Percentiles rank a stretch among this genome's conserved stretches.
phyloP scores from a whole-genome alignment of 2,329 filamentous ascomycete genomes.

The Alternaria arborescens region DNA sequence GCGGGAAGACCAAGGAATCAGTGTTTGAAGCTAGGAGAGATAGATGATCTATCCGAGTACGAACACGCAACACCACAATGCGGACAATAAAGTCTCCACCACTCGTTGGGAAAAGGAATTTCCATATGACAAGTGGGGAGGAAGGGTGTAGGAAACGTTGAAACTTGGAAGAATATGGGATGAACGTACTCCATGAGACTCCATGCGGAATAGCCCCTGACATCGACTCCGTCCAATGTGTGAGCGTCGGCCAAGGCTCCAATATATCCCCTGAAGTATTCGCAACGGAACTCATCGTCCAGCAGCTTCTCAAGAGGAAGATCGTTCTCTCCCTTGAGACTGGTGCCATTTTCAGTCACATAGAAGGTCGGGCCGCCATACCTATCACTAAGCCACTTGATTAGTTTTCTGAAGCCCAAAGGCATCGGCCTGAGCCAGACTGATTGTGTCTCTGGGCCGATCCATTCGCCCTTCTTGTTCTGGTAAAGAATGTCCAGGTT shows the following conservation, averaged over 20 bases:
- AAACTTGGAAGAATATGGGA: slow-evolving; percentile 17
- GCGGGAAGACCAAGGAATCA: slow-evolving; percentile 1
- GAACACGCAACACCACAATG: slow-evolving; percentile 2
- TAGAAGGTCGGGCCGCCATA: slow-evolving; percentile 82
- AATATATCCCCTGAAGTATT: slow-evolving; percentile 82
- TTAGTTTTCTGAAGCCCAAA: slow-evolving; percentile 76
- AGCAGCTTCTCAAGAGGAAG: slow-evolving; percentile 74
- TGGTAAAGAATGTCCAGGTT: slow-evolving; percentile 77
- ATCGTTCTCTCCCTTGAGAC: slow-evolving; percentile 83
- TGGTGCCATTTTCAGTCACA: slow-evolving; percentile 89
- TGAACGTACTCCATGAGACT: slow-evolving; percentile 77
- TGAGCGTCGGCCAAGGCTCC: slow-evolving; percentile 77
- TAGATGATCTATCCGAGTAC: slow-evolving; percentile 4
- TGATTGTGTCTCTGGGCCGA: slow-evolving; percentile 84
- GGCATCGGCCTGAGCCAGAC: slow-evolving; percentile 82
- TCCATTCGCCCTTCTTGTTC: slow-evolving; percentile 75
- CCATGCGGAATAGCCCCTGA: slow-evolving; percentile 85
- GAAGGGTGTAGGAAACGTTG: slow-evolving; percentile 3
- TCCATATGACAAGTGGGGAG: not conserved
- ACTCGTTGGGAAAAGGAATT: not conserved
- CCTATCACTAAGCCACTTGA: slow-evolving; percentile 67
- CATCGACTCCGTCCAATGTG: slow-evolving; percentile 76
- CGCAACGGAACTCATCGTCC: slow-evolving; percentile 80
- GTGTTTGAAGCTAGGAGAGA: slow-evolving; percentile 23
- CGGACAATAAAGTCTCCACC: slow-evolving; percentile 2